Percentiles rank a stretch among this genome's conserved stretches.
phyloP scores from a whole-genome alignment of 2,329 filamentous ascomycete genomes.

The Zasmidium cellare region DNA sequence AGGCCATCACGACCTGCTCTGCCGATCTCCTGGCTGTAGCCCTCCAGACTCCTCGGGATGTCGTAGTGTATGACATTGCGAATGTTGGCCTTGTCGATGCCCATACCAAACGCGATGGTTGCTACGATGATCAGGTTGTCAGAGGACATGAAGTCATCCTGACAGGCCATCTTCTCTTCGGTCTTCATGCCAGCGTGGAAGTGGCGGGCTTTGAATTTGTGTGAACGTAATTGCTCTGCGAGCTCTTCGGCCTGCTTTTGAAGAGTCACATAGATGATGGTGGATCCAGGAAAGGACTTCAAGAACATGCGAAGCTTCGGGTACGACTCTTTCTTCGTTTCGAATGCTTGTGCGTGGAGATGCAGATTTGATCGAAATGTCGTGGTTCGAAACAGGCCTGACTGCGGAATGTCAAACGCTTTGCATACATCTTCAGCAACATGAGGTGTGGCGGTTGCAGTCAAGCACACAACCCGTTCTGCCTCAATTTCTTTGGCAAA shows the following conservation, averaged over 20 bases:
- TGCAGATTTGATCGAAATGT: slow-evolving; percentile 60
- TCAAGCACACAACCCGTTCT: slow-evolving; percentile 61
- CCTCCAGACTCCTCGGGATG: slow-evolving; percentile 90
- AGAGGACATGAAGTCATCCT: slow-evolving; percentile 80
- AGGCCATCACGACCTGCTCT: slow-evolving; percentile 85
- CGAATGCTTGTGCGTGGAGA: slow-evolving; percentile 52
- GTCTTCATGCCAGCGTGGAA: slow-evolving; percentile 82
- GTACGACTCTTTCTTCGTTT: slow-evolving; percentile 47
- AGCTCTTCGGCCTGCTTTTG: slow-evolving; percentile 68
- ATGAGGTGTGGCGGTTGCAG: slow-evolving; percentile 59
- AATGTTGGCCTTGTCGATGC: slow-evolving; percentile 95
- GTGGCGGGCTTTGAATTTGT: slow-evolving; percentile 71
- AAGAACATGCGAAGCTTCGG: slow-evolving; percentile 52
- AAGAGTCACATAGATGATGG: slow-evolving; percentile 62
- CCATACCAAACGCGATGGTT: slow-evolving; percentile 98
- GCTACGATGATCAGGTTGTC: slow-evolving; percentile 86
- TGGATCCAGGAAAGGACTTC: slow-evolving; percentile 52
- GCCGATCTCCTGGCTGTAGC: slow-evolving; percentile 97
- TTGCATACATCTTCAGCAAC: slow-evolving; percentile 58
- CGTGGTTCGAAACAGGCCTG: slow-evolving; percentile 58
- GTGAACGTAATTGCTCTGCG: slow-evolving; percentile 64
- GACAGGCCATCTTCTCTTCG: slow-evolving; percentile 67
- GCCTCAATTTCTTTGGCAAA: slow-evolving; percentile 58
- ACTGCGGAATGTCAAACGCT: slow-evolving; percentile 51
- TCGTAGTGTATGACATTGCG: slow-evolving; percentile 93